Percentiles rank a stretch among this genome's conserved stretches.
phyloP scores from a whole-genome alignment of 768 basidiomycete species.

The Lactifluus volemus region DNA sequence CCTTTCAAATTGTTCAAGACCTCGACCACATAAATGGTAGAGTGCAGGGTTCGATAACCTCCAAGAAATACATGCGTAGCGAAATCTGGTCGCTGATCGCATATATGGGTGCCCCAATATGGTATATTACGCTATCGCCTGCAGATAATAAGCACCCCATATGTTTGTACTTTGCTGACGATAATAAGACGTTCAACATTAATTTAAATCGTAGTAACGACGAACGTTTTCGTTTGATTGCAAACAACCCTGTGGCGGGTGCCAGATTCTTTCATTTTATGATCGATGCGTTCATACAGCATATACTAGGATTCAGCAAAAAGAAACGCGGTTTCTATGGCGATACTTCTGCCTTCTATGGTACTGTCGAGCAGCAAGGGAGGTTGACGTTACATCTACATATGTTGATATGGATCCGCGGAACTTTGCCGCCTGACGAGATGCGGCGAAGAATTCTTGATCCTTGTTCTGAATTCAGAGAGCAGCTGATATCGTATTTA shows the following conservation, averaged over 20 bases:
- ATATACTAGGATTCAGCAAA: not conserved
- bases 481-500: not conserved
- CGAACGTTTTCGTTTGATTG: not conserved
- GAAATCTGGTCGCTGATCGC: not conserved
- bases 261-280: not conserved
- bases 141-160: not conserved
- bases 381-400: not conserved
- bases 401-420: not conserved
- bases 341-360: not conserved
- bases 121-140: not conserved
- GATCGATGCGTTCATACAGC: not conserved
- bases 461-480: not conserved
- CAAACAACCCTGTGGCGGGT: not conserved
- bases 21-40: too few species aligned
- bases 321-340: not conserved
- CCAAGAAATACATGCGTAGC: too few species aligned
- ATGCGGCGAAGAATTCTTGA: not conserved
- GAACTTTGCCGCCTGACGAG: not conserved
- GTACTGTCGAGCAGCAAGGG: not conserved
- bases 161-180: not conserved
- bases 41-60: too few species aligned
- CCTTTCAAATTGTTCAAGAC: not conserved
- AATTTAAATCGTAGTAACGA: not conserved
- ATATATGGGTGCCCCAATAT: not conserved
- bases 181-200: too few species aligned